Evolutionary conservation across 306 rosid genomes (phyloP).

Genomic region (Abrus precatorius): DNA sequence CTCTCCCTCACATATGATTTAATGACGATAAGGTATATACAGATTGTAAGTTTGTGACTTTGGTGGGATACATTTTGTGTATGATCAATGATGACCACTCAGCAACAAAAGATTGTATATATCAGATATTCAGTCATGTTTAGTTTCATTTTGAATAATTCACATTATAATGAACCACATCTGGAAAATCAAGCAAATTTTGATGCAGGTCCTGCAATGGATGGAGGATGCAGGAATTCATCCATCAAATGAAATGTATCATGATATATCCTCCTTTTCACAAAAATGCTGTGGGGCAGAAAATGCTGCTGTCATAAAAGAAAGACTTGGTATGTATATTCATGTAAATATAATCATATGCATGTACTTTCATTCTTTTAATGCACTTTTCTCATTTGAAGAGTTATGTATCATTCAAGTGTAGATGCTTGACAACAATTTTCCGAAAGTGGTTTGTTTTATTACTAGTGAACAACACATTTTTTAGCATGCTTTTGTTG

Average conservation of each 20-base stretch:
- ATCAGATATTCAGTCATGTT: conserved; percentile 2
- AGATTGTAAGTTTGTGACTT: conserved; percentile 27
- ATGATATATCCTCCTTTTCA: conserved; percentile 73
- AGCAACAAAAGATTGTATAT: background rate
- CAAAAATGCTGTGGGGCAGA: conserved; percentile 73
- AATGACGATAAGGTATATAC: conserved; percentile 2
- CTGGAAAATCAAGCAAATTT: conserved; percentile 34
- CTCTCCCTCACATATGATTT: conserved; percentile 15
- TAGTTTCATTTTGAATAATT: conserved; percentile 40
- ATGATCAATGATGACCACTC: conserved; percentile 23
- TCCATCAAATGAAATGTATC: conserved; percentile 77
- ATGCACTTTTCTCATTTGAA: conserved; percentile 2
- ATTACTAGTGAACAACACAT: conserved; percentile 17
- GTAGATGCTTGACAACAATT: conserved; percentile 13
- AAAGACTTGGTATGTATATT: conserved; percentile 75
- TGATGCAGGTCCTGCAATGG: conserved; percentile 86
- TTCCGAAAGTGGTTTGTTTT: conserved; percentile 16
- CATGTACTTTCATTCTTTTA: conserved; percentile 12
- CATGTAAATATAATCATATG: conserved; percentile 15
- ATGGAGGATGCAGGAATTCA: conserved; percentile 87
- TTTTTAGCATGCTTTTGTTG: conserved; percentile 6
- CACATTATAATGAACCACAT: conserved; percentile 22
- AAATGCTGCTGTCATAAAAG: conserved; percentile 73
- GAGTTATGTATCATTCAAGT: conserved; percentile 17
- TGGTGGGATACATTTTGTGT: conserved; percentile 1